Evolutionary conservation across 73 alveolate genomes (phyloP), one percentile per base, ranked within the genome.

Genomic region (Paramecium pentaurelia): DNA sequence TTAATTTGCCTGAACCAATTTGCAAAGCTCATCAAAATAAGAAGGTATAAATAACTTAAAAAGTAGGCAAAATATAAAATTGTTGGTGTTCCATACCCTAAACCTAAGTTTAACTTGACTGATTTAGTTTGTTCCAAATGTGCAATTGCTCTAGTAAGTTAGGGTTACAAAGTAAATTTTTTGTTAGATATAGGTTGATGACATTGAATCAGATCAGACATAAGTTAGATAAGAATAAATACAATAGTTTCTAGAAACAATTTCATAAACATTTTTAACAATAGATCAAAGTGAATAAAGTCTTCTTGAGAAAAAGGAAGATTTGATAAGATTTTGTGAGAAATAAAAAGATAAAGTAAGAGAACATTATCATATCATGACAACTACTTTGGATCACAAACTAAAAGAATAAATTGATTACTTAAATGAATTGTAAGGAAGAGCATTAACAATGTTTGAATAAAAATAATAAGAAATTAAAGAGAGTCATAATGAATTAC

Each of bases 81-180:
- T n/a, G 51, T 80, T 44, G 91, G 91, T 20, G 77, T 80, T 18
- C 91, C 91, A 9, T 47, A 8, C 91, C 42, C 47, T 64, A 64
- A 64, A 64, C 84, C 84, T 28, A 64, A 64, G 47, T 64, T 64
- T 28, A 80, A 80, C 58, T 80, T 80, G 71, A 47, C 77, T 14
- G 91, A 80, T 47, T 36, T 80, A 25, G 73, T 80, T 80, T 80
- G 91, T 47, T 80, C 91, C n/a, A 80, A 80, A 42, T 80, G 91
- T 49, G 91, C 91, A 1, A 47, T 80, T 80, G 75, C 47, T 14
- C 37, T 80, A 10, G 71, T 44, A 10, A 49, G 77, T 27, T 45
- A 49, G 22, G 71, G 73, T 9, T 80, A 80, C 16, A 80, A 80
- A 28, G 91, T 80, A 73, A 36, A 14, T 36, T 73, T 4, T 0